Evolutionary conservation across 345 rosid species (phyloP), one percentile per base, ranked within the genome.

Genomic region (Citropsis articulata): DNA sequence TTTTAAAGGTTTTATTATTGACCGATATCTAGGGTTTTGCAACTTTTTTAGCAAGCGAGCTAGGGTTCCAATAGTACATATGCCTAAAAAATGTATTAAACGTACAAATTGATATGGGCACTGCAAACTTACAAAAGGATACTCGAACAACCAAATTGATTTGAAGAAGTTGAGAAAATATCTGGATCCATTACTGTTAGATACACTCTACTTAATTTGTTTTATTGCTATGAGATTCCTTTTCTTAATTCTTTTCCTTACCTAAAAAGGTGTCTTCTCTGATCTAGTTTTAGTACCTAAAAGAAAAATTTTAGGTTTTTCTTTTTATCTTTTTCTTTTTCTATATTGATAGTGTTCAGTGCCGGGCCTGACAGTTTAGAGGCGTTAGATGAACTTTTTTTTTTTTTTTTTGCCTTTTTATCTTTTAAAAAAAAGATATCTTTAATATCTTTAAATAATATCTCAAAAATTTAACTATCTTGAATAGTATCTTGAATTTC

Each of bases 11-110:
- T 76, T 18, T 55, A 1, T 27, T 64, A 7, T 64, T 64, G 48
- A 63, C 61, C 62, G 61, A 66, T 42, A 42, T 76, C 71, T 76
- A 53, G 78, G 78, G 78, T 76, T 75, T 76, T 35, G 42, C 38
- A 45, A 75, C 60, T 75, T 75, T 19, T 62, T 63, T 42, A 66
- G 8, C 69, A 66, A 63, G 69, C 77, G 25, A 38, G 67, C 56
- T 73, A 73, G 68, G 56, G 69, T 62, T 75, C 27, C 25, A 21
- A 10, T 74, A 62, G 28, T 16, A 19, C 2, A 18, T 25, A 18
- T 30, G 30, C 63, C 9, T 5, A 75, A 63, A 45, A 9, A 27
- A 62, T 21, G 28, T 21, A 71, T 61, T 30, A 61, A 78, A 16
- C 50, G 18, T 3, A 45, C 69, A 71, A 62, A 78, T 48, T 28